Base-by-base conservation (phyloP, 2,329 filamentous ascomycete species). In the Aspergillus fischeri region DNA sequence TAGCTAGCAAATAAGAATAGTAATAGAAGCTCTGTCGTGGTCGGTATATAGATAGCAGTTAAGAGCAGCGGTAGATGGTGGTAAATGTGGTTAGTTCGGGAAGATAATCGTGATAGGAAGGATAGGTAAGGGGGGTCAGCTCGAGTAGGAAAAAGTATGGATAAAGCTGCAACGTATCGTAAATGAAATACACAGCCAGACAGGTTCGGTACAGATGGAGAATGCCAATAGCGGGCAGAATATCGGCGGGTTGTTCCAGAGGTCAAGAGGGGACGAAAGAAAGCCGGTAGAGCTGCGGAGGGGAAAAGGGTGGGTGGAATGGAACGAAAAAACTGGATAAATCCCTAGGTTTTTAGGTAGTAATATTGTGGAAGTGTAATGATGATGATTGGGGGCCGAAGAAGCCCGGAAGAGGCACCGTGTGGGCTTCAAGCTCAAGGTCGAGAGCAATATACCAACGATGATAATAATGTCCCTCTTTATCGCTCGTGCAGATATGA, bases 1-100 rank as follows among this genome's bases (percentile, higher is more conserved):
- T 38, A 38, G 32, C 32, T 38, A n/a, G 28, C 28, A 27, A 27
- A 45, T 50, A 57, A 54, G 53, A 58, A 29, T 49, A 38, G 41
- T 5, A 44, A 24, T 21, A 10, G 41, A 11, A 44, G 41, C n/a
- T 44, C 41, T 44, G 21, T 44, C 41, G 21, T 21, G 14, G 32
- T 3, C 32, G 32, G 32, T 38, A 17, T 38, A 38, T 17, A 38
- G 32, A 38, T 38, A 38, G 32, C 3, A 38, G 32, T 17, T 17
- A 17, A 38, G 11, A 38, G 14, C 6, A 38, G 14, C 14, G 14
- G 32, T 38, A 38, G 14, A 38, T 38, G 32, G 32, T 38, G 32
- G 32, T 45, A 24, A 45, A 24, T 45, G 42, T 10, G 42, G 42
- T 45, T 20, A 24, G 10, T 45, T 2, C 17, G n/a, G 20, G 11